Evolutionary conservation across 2,329 filamentous ascomycete genomes (phyloP).

Genomic region (Penicillium palitans): DNA sequence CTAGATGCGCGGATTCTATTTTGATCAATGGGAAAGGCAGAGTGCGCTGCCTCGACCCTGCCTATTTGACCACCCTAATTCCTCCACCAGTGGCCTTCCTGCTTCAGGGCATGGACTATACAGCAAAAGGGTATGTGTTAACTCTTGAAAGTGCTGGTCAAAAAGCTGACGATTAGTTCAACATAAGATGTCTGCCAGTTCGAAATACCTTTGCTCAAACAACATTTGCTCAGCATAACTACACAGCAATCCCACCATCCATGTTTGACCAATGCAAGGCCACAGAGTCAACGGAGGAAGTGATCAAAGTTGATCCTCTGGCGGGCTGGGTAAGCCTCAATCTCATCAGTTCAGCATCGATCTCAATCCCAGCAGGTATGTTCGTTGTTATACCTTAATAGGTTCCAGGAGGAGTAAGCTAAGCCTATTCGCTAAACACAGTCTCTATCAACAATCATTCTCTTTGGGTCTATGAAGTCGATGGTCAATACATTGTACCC

Average conservation of each 20-base stretch:
- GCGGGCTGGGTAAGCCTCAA: conserved; percentile 7
- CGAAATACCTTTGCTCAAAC: conserved; percentile 3
- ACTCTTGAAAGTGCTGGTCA: background rate
- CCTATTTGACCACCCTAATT: background rate
- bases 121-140: conserved; percentile 8
- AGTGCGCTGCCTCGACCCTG: conserved; percentile 3
- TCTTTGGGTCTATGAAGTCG: conserved; percentile 10
- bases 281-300: background rate
- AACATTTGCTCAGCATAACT: background rate
- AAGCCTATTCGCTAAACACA: background rate
- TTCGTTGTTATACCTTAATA: background rate
- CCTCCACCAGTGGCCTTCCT: background rate
- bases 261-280: conserved; percentile 5
- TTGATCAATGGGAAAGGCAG: conserved; percentile 57
- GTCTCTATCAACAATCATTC: conserved; percentile 11
- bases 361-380: background rate
- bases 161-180: background rate
- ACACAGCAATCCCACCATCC: background rate
- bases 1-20: conserved; percentile 59
- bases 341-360: background rate
- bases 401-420: background rate
- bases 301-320: background rate
- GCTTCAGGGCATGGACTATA: conserved; percentile 1
- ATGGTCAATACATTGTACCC: conserved; percentile 7
- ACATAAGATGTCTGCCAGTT: conserved; percentile 2